Percentiles rank a stretch among this genome's conserved stretches.
phyloP scores from a whole-genome alignment of 225 moss, liverwort and hornwort genomes.

The Physcomitrellopsis africana region DNA sequence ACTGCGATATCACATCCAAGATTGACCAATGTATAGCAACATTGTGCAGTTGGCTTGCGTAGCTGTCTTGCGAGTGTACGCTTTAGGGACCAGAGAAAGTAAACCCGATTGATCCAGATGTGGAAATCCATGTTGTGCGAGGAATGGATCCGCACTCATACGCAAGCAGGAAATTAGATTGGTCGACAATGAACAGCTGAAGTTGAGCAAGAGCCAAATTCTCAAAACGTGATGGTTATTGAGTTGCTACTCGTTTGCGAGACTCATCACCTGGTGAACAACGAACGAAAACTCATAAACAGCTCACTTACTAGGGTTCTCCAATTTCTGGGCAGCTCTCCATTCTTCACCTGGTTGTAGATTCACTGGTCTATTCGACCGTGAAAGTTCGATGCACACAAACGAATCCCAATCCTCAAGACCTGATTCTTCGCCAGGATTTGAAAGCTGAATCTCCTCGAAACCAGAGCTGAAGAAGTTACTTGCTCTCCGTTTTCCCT shows the following conservation, averaged over 20 bases:
- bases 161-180: constrained; percentile 8
- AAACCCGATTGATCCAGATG: too few species aligned
- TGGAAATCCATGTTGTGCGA: too few species aligned
- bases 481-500: constrained; percentile 57
- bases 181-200: neutral
- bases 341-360: constrained; percentile 56
- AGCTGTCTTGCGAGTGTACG: too few species aligned
- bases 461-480: constrained; percentile 42
- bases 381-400: constrained; percentile 48
- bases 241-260: constrained; percentile 6
- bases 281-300: neutral
- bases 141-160: neutral
- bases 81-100: too few species aligned
- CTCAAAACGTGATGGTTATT: constrained; percentile 7
- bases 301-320: constrained; percentile 59
- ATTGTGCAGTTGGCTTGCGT: too few species aligned
- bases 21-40: too few species aligned
- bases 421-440: constrained; percentile 53
- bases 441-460: constrained; percentile 51
- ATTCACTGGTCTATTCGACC: constrained; percentile 34
- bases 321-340: constrained; percentile 54
- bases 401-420: constrained; percentile 57
- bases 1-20: too few species aligned
- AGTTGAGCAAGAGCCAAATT: constrained; percentile 1
- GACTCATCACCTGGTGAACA: constrained; percentile 18